Conservation (phyloP, 1,284 basidiomycete species). For the Microstroma glucosiphilum region DNA sequence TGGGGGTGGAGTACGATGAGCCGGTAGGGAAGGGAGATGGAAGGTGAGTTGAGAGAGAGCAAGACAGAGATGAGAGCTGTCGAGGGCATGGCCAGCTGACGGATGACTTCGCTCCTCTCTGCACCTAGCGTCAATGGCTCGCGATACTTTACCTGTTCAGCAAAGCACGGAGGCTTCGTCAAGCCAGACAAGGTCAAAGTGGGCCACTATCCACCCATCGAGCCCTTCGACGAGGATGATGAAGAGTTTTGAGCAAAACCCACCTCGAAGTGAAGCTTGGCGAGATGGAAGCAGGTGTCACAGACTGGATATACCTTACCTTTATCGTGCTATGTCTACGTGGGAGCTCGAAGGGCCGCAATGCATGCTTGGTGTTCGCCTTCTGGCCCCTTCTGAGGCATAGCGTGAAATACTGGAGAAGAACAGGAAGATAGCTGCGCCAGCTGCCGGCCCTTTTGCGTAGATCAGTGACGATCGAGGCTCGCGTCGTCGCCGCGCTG, state of each 20-base stretch:
- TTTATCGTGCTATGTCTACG: too few species aligned
- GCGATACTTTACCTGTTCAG: conserved; percentile 72
- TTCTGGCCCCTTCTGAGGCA: too few species aligned
- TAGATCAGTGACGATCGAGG: too few species aligned
- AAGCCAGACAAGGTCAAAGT: conserved; percentile 73
- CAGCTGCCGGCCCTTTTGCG: too few species aligned
- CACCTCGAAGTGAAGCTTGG: too few species aligned
- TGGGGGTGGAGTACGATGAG: conserved; percentile 92
- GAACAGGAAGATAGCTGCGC: too few species aligned
- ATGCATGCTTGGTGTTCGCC: too few species aligned
- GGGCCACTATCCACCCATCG: conserved; percentile 73
- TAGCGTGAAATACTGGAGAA: too few species aligned
- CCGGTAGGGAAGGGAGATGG: conserved; percentile 94
- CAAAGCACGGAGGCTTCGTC: conserved; percentile 79
- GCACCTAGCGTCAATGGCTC: conserved; percentile 68
- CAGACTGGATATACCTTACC: too few species aligned
- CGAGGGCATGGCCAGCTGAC: background rate
- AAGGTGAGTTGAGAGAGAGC: conserved; percentile 60
- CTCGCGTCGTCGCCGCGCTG: too few species aligned
- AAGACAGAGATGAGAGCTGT: background rate
- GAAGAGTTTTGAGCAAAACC: conserved; percentile 63
- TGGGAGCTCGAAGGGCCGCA: too few species aligned
- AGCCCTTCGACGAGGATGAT: conserved; percentile 64
- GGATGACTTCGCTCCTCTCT: background rate
- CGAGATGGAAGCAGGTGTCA: too few species aligned